Percentiles rank a stretch among this genome's conserved stretches.
phyloP scores from a whole-genome alignment of 1,139 yeast species.

The Arxiozyma telluris region DNA sequence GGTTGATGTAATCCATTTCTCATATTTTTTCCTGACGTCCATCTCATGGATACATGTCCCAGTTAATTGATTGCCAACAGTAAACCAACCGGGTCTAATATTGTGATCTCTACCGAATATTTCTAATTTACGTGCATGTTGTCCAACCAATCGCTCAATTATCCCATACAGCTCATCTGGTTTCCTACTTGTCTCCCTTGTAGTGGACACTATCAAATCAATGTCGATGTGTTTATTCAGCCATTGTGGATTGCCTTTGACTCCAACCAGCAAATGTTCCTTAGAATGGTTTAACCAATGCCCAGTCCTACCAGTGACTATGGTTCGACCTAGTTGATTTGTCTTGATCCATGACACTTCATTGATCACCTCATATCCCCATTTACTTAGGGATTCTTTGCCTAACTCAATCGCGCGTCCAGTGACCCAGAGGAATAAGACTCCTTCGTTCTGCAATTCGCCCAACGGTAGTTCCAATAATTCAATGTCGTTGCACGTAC shows the following conservation, averaged over 20 bases:
- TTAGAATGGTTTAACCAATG: conserved; percentile 96
- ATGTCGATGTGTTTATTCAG: conserved; percentile 54
- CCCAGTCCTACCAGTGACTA: conserved; percentile 92
- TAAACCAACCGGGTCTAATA: conserved; percentile 82
- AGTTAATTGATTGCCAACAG: conserved; percentile 73
- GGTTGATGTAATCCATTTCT: conserved; percentile 3
- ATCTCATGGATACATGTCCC: conserved; percentile 52
- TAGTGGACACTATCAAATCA: conserved; percentile 70
- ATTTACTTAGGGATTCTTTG: conserved; percentile 57
- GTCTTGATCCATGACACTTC: conserved; percentile 88
- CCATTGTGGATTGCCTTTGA: conserved; percentile 79
- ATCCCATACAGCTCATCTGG: conserved; percentile 87
- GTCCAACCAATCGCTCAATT: conserved; percentile 74
- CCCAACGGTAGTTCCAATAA: conserved; percentile 57
- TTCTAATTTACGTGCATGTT: conserved; percentile 67
- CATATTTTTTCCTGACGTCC: conserved; percentile 37
- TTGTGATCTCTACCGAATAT: conserved; percentile 84
- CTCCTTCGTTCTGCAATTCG: conserved; percentile 71
- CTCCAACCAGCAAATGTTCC: conserved; percentile 78
- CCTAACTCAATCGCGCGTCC: conserved; percentile 90
- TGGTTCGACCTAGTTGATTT: conserved; percentile 77
- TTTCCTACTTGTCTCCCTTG: conserved; percentile 82
- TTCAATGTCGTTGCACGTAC: conserved; percentile 68
- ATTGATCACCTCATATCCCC: conserved; percentile 77
- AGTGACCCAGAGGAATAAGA: conserved; percentile 84